A percentile compares a stretch with the other conserved stretches of the same genome.
These are phyloP conservation scores for Chaetomiaceae sp. DNA, from an alignment of 2,329 filamentous ascomycete genomes.

Conservation along the genomic window DNA sequence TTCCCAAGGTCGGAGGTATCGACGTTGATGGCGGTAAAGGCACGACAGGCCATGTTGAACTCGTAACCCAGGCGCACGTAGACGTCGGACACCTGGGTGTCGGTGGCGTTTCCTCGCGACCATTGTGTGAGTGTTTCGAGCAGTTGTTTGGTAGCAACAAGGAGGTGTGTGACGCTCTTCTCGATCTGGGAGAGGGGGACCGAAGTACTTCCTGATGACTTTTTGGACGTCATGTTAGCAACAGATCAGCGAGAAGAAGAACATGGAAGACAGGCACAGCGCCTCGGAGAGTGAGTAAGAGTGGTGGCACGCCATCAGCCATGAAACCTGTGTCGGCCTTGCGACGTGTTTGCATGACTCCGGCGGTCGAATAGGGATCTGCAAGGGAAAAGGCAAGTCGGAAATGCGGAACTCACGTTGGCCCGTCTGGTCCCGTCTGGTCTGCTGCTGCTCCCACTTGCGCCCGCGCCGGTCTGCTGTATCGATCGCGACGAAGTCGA, in stretches of 20 bases:
- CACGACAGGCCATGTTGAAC: constrained; percentile 97
- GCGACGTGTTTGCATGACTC: constrained; percentile 17
- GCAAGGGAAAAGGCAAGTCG: constrained; percentile 17
- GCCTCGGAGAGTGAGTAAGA: background rate
- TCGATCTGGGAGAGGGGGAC: constrained; percentile 90
- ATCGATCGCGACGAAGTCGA: constrained; percentile 60
- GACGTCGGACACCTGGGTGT: constrained; percentile 94
- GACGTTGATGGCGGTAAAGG: constrained; percentile 94
- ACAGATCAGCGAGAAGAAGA: background rate
- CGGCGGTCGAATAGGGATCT: constrained; percentile 20
- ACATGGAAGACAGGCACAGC: background rate
- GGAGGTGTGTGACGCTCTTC: constrained; percentile 95
- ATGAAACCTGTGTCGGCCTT: constrained; percentile 5
- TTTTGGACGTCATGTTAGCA: constrained; percentile 32
- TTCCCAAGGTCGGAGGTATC: constrained; percentile 92
- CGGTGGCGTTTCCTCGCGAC: constrained; percentile 87
- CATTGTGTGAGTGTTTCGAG: constrained; percentile 96
- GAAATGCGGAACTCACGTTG: constrained; percentile 50
- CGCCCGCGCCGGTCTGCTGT: constrained; percentile 31
- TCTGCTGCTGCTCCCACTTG: constrained; percentile 29
- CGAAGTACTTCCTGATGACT: constrained; percentile 48
- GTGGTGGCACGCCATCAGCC: background rate
- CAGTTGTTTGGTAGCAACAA: constrained; percentile 96
- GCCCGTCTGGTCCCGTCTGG: constrained; percentile 46
- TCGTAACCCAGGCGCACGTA: constrained; percentile 97